Conservation (phyloP, 352 stramenopile species). For the Phytophthora niederhauseri region DNA sequence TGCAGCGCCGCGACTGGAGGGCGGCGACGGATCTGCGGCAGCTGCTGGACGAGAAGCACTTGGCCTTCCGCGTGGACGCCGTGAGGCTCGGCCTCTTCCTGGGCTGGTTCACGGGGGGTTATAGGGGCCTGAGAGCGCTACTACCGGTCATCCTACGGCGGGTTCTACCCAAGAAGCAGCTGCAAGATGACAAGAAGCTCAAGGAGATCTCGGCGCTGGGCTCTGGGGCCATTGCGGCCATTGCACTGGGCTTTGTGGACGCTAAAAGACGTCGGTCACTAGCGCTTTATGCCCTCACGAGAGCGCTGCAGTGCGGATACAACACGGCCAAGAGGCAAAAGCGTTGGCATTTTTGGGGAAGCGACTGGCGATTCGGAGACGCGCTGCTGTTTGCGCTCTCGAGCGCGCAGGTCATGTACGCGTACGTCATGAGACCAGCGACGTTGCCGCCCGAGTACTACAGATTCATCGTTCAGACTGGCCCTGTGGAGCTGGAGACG, state of each 20-base stretch:
- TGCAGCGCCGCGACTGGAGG: conserved; percentile 62
- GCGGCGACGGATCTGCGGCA: conserved; percentile 57
- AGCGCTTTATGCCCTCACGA: conserved; percentile 83
- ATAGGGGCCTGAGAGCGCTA: conserved; percentile 62
- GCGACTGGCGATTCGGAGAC: conserved; percentile 83
- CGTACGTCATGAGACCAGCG: conserved; percentile 77
- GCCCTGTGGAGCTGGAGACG: conserved; percentile 66
- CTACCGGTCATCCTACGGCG: conserved; percentile 54
- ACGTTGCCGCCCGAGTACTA: conserved; percentile 82
- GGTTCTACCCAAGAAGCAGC: conserved; percentile 25
- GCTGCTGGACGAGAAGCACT: conserved; percentile 76
- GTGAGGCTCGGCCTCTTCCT: conserved; percentile 89
- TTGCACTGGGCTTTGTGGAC: conserved; percentile 71
- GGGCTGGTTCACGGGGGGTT: conserved; percentile 85
- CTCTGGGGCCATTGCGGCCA: conserved; percentile 65
- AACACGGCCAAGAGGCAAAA: conserved; percentile 82
- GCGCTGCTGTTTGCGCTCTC: conserved; percentile 79
- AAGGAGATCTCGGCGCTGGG: conserved; percentile 59
- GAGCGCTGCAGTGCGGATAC: conserved; percentile 84
- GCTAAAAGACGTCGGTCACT: conserved; percentile 72
- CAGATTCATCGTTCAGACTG: conserved; percentile 81
- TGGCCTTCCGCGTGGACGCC: conserved; percentile 83
- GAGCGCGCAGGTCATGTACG: conserved; percentile 87
- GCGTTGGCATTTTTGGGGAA: conserved; percentile 91
- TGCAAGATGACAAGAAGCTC: conserved; percentile 33